Base-by-base conservation (phyloP, 768 basidiomycete genomes). In the Mycena amicta region DNA sequence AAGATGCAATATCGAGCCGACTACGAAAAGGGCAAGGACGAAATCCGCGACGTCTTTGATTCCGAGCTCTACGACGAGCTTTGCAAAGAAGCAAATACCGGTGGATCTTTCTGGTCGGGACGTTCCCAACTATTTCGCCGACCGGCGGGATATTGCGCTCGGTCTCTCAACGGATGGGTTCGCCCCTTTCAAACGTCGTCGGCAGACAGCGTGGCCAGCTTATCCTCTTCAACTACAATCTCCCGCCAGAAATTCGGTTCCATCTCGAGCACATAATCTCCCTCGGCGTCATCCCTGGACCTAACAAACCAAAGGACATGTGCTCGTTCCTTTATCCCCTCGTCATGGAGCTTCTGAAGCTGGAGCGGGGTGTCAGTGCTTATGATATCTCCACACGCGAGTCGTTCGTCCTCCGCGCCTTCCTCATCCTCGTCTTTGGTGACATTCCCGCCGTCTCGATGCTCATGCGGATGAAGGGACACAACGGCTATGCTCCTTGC, bases 91-190 rank as follows among this genome's bases (percentile, higher is more conserved):
- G 27, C 25, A 62, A 15, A 72, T 79, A 26, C n/a, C 33, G 18
- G 11, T 37, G 45, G 71, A 67, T 3, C n/a, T 15, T 18, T 5
- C 6, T 11, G 50, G 67, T 3, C 50, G 49, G 13, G 58, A 61
- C 0, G 31, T 29, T 0, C 66, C 74, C 56, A 62, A 55, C 1
- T 76, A 68, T 64, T 83, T 84, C 55, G 65, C 67, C 0, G 70
- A 75, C 30, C 26, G 25, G 0, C 68, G 66, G 3, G 80, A 83
- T 52, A 67, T 83, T 20, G 79, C 80, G 2, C 68, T 83, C 8
- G 75, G 72, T 0, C 56, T 81, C 1, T 75, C 74, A 2, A 74
- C 74, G 0, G 80, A 84, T 66, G 76, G 82, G 0, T 80, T 80
- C 64, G 61, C 66, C 0, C 71, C 76, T 4, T 79, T 74, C 63